Base-by-base conservation (phyloP, 495 filamentous ascomycete species). In the Aspergillus nidulans region DNA sequence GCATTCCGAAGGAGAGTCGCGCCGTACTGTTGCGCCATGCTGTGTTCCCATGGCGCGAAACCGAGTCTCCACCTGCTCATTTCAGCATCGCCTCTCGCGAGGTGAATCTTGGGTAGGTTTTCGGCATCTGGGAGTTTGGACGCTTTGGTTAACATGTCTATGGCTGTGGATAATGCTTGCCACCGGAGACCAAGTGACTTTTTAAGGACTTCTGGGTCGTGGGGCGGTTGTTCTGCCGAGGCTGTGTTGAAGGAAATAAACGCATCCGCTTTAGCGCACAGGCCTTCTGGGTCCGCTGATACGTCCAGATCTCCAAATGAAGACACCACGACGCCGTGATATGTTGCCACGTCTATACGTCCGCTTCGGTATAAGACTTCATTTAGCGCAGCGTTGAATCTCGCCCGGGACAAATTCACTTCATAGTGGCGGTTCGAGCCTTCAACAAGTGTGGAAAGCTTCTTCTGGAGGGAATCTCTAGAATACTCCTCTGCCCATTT, bases 1-100 rank as follows among this genome's bases (percentile, higher is more conserved):
- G 85, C 83, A 59, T 89, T 89, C 34, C 75, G 76, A 19, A 85
- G 55, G 40, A 88, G 72, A 15, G 72, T 76, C 1, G 61, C 60
- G 24, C 66, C 70, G 52, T 79, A 77, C 49, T 79, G 77, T 49
- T 70, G 64, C 5, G 81, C 77, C 49, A 75, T 63, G 26, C 63
- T 55, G 51, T 77, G 69, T 44, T 74, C 70, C 64, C 69, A 70
- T 2, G 79, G 79, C 5, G 69, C 59, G 28, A 71, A 59, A n/a
- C 80, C 79, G 19, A 87, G 65, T 20, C 76, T 72, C 64, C 73
- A 79, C 25, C 85, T 76, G 28, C 79, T 67, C 57, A 89, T 70
- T 52, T 88, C 85, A 18, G 71, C 69, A 57, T 89, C 85, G 23
- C 85, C 85, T 18, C 85, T 76, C 5, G 72, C 76, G 23, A 86